These are phyloP conservation scores for Kluyveromyces starmeri DNA, from an alignment of 805 yeast genomes.

Conservation along the genomic window DNA sequence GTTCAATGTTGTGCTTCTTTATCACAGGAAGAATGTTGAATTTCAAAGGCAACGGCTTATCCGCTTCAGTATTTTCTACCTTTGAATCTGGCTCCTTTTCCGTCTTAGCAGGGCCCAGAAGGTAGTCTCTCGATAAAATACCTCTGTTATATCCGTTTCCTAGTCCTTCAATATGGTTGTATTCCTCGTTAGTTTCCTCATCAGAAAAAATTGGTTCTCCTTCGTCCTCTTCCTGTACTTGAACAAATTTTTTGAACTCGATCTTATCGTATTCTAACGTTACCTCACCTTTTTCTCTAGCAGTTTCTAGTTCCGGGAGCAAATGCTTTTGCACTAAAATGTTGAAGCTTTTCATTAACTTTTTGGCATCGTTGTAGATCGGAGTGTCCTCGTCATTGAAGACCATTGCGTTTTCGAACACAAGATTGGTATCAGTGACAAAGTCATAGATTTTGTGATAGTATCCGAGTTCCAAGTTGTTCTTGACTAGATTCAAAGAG, in stretches of 20 bases:
- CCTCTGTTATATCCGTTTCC: slow-evolving; percentile 28
- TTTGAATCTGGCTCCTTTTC: slow-evolving; percentile 7
- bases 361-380: slow-evolving; percentile 62
- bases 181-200: slow-evolving; percentile 20
- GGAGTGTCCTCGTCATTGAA: slow-evolving; percentile 70
- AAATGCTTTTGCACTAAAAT: slow-evolving; percentile 21
- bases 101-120: slow-evolving; percentile 17
- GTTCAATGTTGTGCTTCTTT: slow-evolving; percentile 15
- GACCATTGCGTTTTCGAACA: slow-evolving; percentile 69
- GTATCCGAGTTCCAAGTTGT: slow-evolving; percentile 42
- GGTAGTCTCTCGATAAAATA: slow-evolving; percentile 23
- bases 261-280: slow-evolving; percentile 22
- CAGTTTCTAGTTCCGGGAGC: slow-evolving; percentile 22
- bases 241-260: slow-evolving; percentile 23
- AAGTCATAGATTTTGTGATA: slow-evolving; percentile 52
- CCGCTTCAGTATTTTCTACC: slow-evolving; percentile 11
- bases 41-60: slow-evolving; percentile 19
- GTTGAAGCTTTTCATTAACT: slow-evolving; percentile 46
- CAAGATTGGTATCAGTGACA: slow-evolving; percentile 45
- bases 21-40: slow-evolving; percentile 24
- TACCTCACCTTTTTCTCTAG: slow-evolving; percentile 26
- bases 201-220: slow-evolving; percentile 9
- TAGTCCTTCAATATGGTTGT: slow-evolving; percentile 25
- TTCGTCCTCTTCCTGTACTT: slow-evolving; percentile 10
- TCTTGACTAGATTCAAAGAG: slow-evolving; percentile 52